Evolutionary conservation across 2,329 filamentous ascomycete species (phyloP), one percentile per base, ranked within the genome.

Genomic region (Pestalotiopsis sp.): DNA sequence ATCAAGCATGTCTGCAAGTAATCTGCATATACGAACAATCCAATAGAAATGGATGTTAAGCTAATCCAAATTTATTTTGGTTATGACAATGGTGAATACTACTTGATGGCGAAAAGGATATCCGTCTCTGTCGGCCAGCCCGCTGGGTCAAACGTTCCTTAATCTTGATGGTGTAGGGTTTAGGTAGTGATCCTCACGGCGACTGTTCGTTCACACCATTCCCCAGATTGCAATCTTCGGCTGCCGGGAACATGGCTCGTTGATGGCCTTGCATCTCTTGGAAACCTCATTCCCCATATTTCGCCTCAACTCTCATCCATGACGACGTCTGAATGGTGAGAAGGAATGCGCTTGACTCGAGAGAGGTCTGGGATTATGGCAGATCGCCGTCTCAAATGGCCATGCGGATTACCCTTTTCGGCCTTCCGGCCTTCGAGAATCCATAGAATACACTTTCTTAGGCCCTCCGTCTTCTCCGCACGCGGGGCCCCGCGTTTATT

Each of bases 381-480:
- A 52, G 45, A 52, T 52, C 45, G 45, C 45, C 17, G 13, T 39
- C 59, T 62, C 31, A 36, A 62, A 27, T 39, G 25, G 25, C 57
- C 2, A 3, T 2, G 4, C 59, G 61, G 61, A 64, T 64, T 64
- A 20, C 61, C 61, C 25, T 25, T 64, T 64, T 52, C n/a, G 41
- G 27, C 20, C 41, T 64, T 9, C 61, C 61, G 61, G 36, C 4
- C n/a, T 23, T 25, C 3, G 20, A 25, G 27, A 59, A 36, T 14
- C 61, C 36, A 45, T 52, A 64, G 61, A 31, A 64, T 64, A 64
- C n/a, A 64, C 38, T 64, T 64, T 39, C 38, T 64, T 64, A 25
- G 61, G 5, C 27, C n/a, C 6, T 17, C 61, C 41, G 45, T 20
- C 39, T 45, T 49, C 61, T 64, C 61, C 61, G 61, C 61, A 64